Percentiles rank a stretch among this genome's conserved stretches.
Evolutionary conservation across 176 grass and related monocot genomes (phyloP).

Genomic region (Paspalum vaginatum): DNA sequence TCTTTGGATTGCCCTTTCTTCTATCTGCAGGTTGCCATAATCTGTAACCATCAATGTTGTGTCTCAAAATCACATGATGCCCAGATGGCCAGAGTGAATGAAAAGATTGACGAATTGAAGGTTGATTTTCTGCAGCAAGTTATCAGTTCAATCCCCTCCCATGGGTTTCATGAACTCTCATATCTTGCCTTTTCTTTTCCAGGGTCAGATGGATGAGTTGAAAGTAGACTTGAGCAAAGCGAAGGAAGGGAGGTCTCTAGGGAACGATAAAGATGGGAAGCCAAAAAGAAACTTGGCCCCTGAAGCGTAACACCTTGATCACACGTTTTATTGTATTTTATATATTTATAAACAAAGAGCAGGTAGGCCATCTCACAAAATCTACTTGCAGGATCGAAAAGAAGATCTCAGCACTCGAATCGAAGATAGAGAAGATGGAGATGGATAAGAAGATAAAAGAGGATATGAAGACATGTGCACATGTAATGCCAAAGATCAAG

Average conservation of each 20-base stretch:
- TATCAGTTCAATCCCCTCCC: background rate
- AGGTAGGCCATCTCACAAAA: conserved; percentile 32
- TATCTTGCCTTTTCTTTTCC: conserved; percentile 26
- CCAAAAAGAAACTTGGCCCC: conserved; percentile 72
- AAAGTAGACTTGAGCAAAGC: conserved; percentile 72
- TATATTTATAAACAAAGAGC: conserved; percentile 34
- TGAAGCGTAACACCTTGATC: conserved; percentile 60
- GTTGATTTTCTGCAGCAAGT: conserved; percentile 45
- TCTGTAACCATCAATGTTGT: conserved; percentile 94
- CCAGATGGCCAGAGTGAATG: conserved; percentile 85
- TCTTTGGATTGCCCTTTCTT: conserved; percentile 9
- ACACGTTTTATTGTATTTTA: conserved; percentile 14
- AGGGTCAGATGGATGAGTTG: conserved; percentile 70
- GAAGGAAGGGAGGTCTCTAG: conserved; percentile 75
- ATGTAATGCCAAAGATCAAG: conserved; percentile 92
- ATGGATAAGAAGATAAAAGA: conserved; percentile 87
- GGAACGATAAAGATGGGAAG: conserved; percentile 83
- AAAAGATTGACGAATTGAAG: conserved; percentile 87
- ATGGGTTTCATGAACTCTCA: background rate
- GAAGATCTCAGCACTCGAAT: conserved; percentile 66
- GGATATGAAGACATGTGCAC: conserved; percentile 84
- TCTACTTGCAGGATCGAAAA: conserved; percentile 77
- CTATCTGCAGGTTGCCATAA: conserved; percentile 76
- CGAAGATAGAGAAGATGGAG: conserved; percentile 88
- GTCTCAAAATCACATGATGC: conserved; percentile 93